These are phyloP conservation scores for Exophiala alcalophila DNA, from an alignment of 2,329 filamentous ascomycete genomes.

Conservation along the genomic window DNA sequence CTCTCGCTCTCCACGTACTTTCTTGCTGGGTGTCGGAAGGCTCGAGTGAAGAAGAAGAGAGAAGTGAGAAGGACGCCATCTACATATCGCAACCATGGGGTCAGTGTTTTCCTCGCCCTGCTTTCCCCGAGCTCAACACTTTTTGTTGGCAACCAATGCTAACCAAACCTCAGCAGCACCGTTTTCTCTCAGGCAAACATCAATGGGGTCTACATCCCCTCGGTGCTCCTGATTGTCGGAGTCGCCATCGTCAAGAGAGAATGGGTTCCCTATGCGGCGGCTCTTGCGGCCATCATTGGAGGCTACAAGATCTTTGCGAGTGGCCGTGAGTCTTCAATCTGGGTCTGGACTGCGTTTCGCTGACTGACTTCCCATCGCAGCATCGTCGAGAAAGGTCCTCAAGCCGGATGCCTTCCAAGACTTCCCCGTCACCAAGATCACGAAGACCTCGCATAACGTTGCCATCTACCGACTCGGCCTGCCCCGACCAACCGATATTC, in stretches of 20 bases:
- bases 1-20: too few relatives aligned
- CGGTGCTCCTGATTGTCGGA: slow-evolving; percentile 72
- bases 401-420: slow-evolving; percentile 86
- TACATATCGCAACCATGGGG: slow-evolving; percentile 8
- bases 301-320: slow-evolving; percentile 68
- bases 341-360: not conserved
- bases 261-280: slow-evolving; percentile 68
- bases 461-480: slow-evolving; percentile 97
- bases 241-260: slow-evolving; percentile 75
- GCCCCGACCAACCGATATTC: slow-evolving; percentile 71
- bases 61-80: not conserved
- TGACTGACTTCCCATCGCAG: slow-evolving; percentile 7
- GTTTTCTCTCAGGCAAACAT: slow-evolving; percentile 54
- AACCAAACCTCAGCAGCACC: slow-evolving; percentile 14
- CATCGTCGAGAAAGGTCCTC: slow-evolving; percentile 76
- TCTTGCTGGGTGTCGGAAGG: slow-evolving; percentile 10
- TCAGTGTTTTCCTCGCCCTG: too few relatives aligned
- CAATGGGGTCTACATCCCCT: slow-evolving; percentile 79
- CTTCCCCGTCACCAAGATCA: slow-evolving; percentile 93
- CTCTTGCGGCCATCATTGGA: slow-evolving; percentile 64
- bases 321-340: slow-evolving; percentile 55
- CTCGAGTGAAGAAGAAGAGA: slow-evolving; percentile 1
- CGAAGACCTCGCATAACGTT: slow-evolving; percentile 93
- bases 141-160: slow-evolving; percentile 4
- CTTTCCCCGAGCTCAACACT: not conserved